Evolutionary conservation across 441 rosid species (phyloP), one percentile per base, ranked within the genome.

Genomic region (Erodium chrysanthum): DNA sequence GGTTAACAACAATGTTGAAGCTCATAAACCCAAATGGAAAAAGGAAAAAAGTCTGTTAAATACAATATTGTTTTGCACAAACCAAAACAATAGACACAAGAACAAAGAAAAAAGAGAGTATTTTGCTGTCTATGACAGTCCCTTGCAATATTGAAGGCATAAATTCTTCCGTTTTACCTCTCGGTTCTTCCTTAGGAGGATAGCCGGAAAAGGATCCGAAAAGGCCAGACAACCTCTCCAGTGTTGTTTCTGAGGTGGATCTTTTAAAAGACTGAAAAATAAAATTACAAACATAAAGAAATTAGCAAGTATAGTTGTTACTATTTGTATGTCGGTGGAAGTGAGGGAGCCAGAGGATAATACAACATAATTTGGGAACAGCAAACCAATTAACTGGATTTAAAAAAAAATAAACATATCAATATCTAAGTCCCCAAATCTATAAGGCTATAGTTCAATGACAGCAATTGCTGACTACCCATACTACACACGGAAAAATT

Each of bases 171-270:
- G 10, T 54, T 15, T 6, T 54, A 54, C 75, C 75, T 73, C 62
- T 73, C 9, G 37, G 22, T 73, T 73, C 71, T 46, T 73, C 75
- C 56, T 68, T 68, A 15, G 7, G 58, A 2, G 75, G 48, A 44
- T 44, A 44, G 50, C 50, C 50, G 14, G 50, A 44, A 14, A 54
- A 54, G 23, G 60, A 54, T 54, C 60, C 60, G 1, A 54, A 54
- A 54, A 54, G 23, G 21, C 23, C 60, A 54, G 60, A 54, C 60
- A 54, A 54, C 60, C 60, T 18, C 22, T 54, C 60, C 23, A 54
- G 23, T 54, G 60, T 54, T 54, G 25, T 54, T 54, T 54, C 60
- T 18, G 60, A 54, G 10, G 69, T 65, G 61, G 72, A 68, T 56
- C 72, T 73, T 58, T 73, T 68, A 7, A 73, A 69, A 58, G 65